Evolutionary conservation across 805 yeast species (phyloP).

Genomic region (Candida methanosorbosa): DNA sequence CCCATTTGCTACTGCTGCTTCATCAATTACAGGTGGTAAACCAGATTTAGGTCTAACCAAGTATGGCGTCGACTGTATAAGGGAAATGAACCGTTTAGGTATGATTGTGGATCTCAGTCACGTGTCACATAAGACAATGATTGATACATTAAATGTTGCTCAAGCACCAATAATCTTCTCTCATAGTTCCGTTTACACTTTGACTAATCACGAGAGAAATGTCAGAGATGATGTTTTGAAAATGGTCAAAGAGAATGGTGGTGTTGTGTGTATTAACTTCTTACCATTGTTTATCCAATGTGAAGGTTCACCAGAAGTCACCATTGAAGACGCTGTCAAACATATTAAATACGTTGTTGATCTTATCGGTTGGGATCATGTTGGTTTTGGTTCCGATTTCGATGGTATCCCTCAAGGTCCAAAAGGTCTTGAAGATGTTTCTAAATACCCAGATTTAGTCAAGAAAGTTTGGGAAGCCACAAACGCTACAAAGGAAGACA

Average conservation of each 20-base stretch:
- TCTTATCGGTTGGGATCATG: slow-evolving; percentile 42
- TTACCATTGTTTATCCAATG: slow-evolving; percentile 29
- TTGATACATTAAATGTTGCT: slow-evolving; percentile 30
- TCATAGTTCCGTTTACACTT: slow-evolving; percentile 35
- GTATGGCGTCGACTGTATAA: slow-evolving; percentile 31
- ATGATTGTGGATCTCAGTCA: slow-evolving; percentile 45
- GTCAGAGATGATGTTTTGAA: slow-evolving; percentile 38
- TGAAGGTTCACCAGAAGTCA: slow-evolving; percentile 13
- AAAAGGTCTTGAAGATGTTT: slow-evolving; percentile 40
- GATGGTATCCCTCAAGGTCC: slow-evolving; percentile 46
- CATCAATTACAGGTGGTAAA: slow-evolving; percentile 33
- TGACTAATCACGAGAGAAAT: slow-evolving; percentile 36
- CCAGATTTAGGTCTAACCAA: slow-evolving; percentile 36
- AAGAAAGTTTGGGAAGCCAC: slow-evolving; percentile 21
- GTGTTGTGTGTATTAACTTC: slow-evolving; percentile 41
- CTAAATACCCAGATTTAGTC: slow-evolving; percentile 45
- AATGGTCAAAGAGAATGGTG: slow-evolving; percentile 30
- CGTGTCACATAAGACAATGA: slow-evolving; percentile 39
- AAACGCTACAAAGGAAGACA: slow-evolving; percentile 35
- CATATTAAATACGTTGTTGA: slow-evolving; percentile 35
- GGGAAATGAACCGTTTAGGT: slow-evolving; percentile 44
- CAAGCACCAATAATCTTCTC: slow-evolving; percentile 41
- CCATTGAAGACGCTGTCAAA: slow-evolving; percentile 39
- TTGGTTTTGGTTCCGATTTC: slow-evolving; percentile 43
- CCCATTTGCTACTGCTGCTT: slow-evolving; percentile 46